A percentile compares a stretch with the other conserved stretches of the same genome.
phyloP scores from a whole-genome alignment of 2,329 filamentous ascomycete genomes.

The Pseudocercospora cruenta region DNA sequence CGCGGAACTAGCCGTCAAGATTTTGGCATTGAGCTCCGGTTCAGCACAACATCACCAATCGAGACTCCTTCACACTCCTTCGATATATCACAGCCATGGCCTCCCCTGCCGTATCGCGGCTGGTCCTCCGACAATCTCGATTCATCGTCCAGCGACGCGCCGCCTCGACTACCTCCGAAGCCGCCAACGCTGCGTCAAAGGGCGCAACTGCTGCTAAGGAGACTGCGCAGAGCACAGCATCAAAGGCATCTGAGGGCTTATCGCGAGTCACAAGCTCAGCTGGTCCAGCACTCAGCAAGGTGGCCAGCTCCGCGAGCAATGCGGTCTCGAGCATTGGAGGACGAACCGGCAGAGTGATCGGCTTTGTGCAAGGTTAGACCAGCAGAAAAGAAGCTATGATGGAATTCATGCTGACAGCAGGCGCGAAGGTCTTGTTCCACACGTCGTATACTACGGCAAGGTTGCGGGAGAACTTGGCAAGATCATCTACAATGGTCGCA shows the following conservation, averaged over 20 bases:
- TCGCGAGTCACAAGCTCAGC: slow-evolving; percentile 80
- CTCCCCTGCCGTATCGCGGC: slow-evolving; percentile 50
- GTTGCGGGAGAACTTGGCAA: slow-evolving; percentile 86
- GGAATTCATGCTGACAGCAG: slow-evolving; percentile 17
- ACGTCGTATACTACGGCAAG: slow-evolving; percentile 87
- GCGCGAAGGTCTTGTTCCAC: slow-evolving; percentile 75
- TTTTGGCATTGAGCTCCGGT: slow-evolving; percentile 5
- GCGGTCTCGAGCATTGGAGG: slow-evolving; percentile 79
- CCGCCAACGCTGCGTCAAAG: slow-evolving; percentile 46
- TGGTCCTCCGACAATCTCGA: slow-evolving; percentile 50
- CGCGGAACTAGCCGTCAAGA: background rate
- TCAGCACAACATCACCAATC: slow-evolving; percentile 21
- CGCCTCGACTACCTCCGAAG: slow-evolving; percentile 54
- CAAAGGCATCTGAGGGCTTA: slow-evolving; percentile 79
- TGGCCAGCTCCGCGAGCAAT: slow-evolving; percentile 67
- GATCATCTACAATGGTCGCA: slow-evolving; percentile 83
- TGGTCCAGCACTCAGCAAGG: slow-evolving; percentile 74
- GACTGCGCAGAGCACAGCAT: slow-evolving; percentile 43
- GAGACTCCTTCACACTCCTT: slow-evolving; percentile 10
- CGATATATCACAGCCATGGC: slow-evolving; percentile 46
- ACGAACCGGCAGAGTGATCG: slow-evolving; percentile 76
- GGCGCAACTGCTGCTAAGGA: slow-evolving; percentile 48
- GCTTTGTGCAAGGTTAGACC: slow-evolving; percentile 79
- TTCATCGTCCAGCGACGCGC: slow-evolving; percentile 50
- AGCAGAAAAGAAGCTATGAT: background rate